Conservation (phyloP, 2,329 filamentous ascomycete species). For the Ceratocystis diversiconidia region DNA sequence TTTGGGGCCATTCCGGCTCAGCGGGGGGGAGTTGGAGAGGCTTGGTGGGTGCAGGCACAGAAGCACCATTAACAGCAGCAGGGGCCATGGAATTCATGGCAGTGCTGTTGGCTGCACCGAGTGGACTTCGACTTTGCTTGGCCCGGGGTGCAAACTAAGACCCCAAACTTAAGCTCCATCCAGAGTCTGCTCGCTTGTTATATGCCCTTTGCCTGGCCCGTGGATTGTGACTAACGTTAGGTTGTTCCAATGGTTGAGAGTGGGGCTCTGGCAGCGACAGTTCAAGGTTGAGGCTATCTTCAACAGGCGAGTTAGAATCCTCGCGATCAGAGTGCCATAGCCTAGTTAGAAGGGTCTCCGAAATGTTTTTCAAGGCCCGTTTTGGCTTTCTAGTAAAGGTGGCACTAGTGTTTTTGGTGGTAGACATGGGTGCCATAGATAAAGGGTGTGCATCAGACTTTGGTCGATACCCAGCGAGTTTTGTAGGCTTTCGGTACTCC, state of each 20-base stretch:
- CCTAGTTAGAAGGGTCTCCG: conserved; percentile 2
- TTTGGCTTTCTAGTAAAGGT: not conserved
- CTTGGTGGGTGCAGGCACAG: not conserved
- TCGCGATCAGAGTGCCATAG: conserved; percentile 3
- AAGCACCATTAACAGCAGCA: not conserved
- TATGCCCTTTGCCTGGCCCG: not conserved
- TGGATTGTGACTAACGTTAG: not conserved
- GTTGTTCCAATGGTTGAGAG: not conserved
- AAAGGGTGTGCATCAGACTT: not conserved
- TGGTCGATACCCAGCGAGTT: not conserved
- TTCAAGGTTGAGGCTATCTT: not conserved
- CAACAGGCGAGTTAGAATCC: not conserved
- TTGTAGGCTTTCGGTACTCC: not conserved
- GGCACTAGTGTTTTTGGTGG: not conserved
- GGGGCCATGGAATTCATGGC: not conserved
- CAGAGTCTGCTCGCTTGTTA: conserved; percentile 10
- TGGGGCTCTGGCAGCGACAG: not conserved
- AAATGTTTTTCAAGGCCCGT: conserved; percentile 5
- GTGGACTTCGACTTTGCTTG: conserved; percentile 1
- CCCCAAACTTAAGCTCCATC: conserved; percentile 12
- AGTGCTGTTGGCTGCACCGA: not conserved
- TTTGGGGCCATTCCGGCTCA: not conserved
- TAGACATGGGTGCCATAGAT: not conserved
- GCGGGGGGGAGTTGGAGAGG: not conserved
- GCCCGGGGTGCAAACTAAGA: conserved; percentile 12